Evolutionary conservation across 192 early-diverging fungal species (phyloP), one percentile per base, ranked within the genome.

Genomic region (Backusella tarrabulga): DNA sequence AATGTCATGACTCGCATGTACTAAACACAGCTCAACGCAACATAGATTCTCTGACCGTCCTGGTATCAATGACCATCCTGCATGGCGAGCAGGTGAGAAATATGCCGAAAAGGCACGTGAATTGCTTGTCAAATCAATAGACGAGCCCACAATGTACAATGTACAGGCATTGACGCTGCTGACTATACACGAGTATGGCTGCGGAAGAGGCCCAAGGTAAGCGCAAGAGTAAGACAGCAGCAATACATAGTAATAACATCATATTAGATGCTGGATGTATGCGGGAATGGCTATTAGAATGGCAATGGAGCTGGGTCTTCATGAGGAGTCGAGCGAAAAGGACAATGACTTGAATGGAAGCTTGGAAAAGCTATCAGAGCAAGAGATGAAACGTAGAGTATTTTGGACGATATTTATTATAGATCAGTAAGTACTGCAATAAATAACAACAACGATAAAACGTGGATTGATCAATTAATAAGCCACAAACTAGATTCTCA

Each of bases 391-490:
- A 42, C 72, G 89, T 54, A 78, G 89, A 38, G 82, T 84, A 19
- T 90, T 88, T 35, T 90, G 89, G 89, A 66, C 76, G 1, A 77
- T 83, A 38, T 90, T 86, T 60, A 75, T 80, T 7, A n/a, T 87
- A 44, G 89, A 90, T 74, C 83, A 78, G 83, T 85, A 83, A 81
- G 78, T 56, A 72, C 11, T 44, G 4, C 4, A 44, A 3, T 21
- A 21, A 17, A 17, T 32, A 32, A 3, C 32, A 32, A 32, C 38
- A 40, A 21, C 0, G 21, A 11, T 70, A 32, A 66, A 29, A 17
- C 42, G 3, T 56, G n/a, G 19, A 11, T 21, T 21, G 8, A 11
- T 56, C 2, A 21, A 56, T 56, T 56, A 56, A 56, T 21, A 23
- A 56, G 19, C 5, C 8, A 19, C 19, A 35, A 9, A 67, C 14